Conservation (phyloP, 352 stramenopile genomes). For the Phytophthora chlamydospora region DNA sequence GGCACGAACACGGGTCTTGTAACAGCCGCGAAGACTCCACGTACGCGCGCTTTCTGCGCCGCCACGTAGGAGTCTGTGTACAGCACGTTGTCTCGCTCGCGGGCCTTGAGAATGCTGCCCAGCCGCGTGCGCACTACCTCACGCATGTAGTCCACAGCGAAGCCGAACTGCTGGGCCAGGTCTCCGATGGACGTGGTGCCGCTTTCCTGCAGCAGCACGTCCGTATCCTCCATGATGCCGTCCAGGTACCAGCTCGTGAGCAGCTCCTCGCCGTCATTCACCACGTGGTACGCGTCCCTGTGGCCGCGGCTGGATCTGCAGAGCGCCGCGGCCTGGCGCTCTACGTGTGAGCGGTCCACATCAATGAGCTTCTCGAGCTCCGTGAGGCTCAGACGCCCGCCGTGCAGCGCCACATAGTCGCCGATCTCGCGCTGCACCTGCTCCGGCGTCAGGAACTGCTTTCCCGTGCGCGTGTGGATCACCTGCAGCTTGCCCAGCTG, state of each 20-base stretch:
- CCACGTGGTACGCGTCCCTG: slow-evolving; percentile 54
- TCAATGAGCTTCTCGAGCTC: slow-evolving; percentile 75
- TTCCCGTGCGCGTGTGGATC: slow-evolving; percentile 81
- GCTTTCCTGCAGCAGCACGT: slow-evolving; percentile 75
- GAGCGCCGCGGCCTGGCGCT: slow-evolving; percentile 61
- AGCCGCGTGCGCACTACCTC: slow-evolving; percentile 71
- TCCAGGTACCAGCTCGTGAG: slow-evolving; percentile 85
- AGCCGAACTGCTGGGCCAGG: slow-evolving; percentile 81
- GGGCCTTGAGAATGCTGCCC: slow-evolving; percentile 63
- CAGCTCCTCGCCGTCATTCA: slow-evolving; percentile 82
- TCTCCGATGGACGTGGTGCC: slow-evolving; percentile 72
- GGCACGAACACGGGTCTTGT: slow-evolving; percentile 75
- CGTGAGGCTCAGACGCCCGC: slow-evolving; percentile 66
- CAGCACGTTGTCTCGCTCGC: slow-evolving; percentile 69
- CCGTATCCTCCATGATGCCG: slow-evolving; percentile 84
- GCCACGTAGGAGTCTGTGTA: slow-evolving; percentile 82
- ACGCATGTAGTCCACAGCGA: slow-evolving; percentile 85
- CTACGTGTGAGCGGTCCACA: slow-evolving; percentile 75
- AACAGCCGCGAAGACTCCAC: slow-evolving; percentile 67
- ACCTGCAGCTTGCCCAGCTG: slow-evolving; percentile 77
- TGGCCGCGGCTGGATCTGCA: slow-evolving; percentile 36
- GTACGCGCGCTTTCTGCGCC: slow-evolving; percentile 65
- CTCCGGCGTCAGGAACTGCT: slow-evolving; percentile 77
- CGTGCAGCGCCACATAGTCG: slow-evolving; percentile 73
- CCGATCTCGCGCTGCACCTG: slow-evolving; percentile 79